These are phyloP conservation scores for Umbelopsis vinacea DNA, from an alignment of 192 early-diverging fungal species.

Conservation along the genomic window DNA sequence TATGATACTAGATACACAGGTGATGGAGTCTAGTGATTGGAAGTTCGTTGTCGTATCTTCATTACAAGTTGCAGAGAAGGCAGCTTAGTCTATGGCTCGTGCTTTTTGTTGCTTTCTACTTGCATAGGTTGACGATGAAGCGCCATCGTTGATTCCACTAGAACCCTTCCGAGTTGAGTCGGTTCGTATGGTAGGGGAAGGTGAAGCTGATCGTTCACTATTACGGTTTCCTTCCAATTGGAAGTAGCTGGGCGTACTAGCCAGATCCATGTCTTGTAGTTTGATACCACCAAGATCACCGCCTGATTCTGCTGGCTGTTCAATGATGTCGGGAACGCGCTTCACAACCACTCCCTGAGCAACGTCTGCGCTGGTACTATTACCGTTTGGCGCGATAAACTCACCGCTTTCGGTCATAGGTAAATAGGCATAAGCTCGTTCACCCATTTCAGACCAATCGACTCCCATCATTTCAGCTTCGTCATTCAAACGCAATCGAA, in stretches of 20 bases:
- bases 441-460: slow-evolving; percentile 88
- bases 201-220: not conserved
- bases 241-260: not conserved
- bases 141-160: not conserved
- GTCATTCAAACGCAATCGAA: slow-evolving; percentile 77
- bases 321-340: slow-evolving; percentile 39
- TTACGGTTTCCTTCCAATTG: not conserved
- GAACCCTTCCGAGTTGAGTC: not conserved
- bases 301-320: slow-evolving; percentile 21
- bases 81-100: not conserved
- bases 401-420: slow-evolving; percentile 23
- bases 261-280: slow-evolving; percentile 10
- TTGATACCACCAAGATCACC: slow-evolving; percentile 16
- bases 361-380: slow-evolving; percentile 5
- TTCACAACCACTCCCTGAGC: slow-evolving; percentile 28
- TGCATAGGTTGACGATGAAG: not conserved
- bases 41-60: not conserved
- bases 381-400: not conserved
- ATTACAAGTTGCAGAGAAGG: not conserved
- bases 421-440: slow-evolving; percentile 63
- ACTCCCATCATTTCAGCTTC: slow-evolving; percentile 74
- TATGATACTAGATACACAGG: not conserved
- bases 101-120: slow-evolving; percentile 17
- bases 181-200: not conserved
- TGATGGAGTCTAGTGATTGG: not conserved